Base-by-base conservation (phyloP, 1,284 basidiomycete species). In the Boletus semigastroideus region DNA sequence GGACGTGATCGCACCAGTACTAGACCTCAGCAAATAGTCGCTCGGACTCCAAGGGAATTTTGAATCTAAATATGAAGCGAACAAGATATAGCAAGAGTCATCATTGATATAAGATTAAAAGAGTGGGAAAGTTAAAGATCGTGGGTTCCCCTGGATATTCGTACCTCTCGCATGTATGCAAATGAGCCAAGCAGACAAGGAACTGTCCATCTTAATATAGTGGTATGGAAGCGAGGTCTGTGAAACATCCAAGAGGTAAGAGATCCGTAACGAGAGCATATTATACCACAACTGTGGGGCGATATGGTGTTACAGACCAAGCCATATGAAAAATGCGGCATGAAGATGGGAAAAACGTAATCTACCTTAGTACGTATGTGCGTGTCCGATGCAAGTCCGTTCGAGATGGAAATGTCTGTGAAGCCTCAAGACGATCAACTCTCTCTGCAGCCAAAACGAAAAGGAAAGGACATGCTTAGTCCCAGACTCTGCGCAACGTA, bases 351-450 rank as follows among this genome's bases (percentile, higher is more conserved):
- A 27, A 53, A 51, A 53, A 51, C 51, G 53, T 67, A 59, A 53
- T 59, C 59, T 63, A 67, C 53, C 62, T 59, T 57, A 39, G 54
- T 63, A 66, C 57, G 58, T 64, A 64, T 66, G 64, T 62, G 59
- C 22, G 40, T 60, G 65, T 64, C 65, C 64, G 30, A 55, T 67
- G 59, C 59, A 58, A 64, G 63, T 64, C 63, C 63, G 34, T 41
- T 47, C 43, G 16, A 44, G 33, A 19, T 33, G 39, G 19, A 55
- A 64, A 58, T 62, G 62, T 64, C 65, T 56, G 43, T 57, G 36
- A 54, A 51, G 51, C 22, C 31, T 59, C 48, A 48, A 60, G 54
- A 60, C 31, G 38, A 43, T 42, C 42, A 20, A 51, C 17, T 49
- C 27, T 50, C 42, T 49, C 27, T 47, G 14, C 27, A 39, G 33